Percentiles rank a stretch among this genome's conserved stretches.
phyloP scores from a whole-genome alignment of 768 basidiomycete species.

The Suillus fuscotomentosus region DNA sequence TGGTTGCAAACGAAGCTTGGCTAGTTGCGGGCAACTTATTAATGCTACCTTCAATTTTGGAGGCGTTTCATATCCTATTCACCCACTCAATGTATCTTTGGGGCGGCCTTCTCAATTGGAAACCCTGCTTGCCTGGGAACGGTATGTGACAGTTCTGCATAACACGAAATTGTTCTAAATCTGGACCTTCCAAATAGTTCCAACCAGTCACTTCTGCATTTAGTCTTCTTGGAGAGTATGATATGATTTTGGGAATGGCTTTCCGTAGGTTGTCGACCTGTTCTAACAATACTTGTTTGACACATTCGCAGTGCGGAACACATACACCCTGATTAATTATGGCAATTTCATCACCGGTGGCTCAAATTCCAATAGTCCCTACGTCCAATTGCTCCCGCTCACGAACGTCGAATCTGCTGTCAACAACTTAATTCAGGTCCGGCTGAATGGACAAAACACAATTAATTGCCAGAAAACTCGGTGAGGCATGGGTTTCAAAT shows the following conservation, averaged over 20 bases:
- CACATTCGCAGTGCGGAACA: constrained; percentile 60
- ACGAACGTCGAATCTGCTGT: constrained; percentile 53
- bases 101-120: constrained; percentile 41
- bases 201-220: constrained; percentile 83
- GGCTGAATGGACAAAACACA: constrained; percentile 59
- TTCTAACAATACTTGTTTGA: background rate
- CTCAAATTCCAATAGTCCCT: constrained; percentile 53
- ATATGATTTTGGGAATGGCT: constrained; percentile 81
- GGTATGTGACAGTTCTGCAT: constrained; percentile 38
- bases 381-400: constrained; percentile 65
- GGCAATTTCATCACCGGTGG: constrained; percentile 63
- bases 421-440: constrained; percentile 63
- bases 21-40: constrained; percentile 70
- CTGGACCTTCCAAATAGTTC: constrained; percentile 43
- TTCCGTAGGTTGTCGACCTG: constrained; percentile 51
- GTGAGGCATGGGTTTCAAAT: too few relatives aligned
- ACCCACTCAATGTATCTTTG: constrained; percentile 69
- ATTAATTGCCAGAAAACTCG: too few relatives aligned
- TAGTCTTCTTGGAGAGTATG: constrained; percentile 73
- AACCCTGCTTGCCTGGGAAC: constrained; percentile 63
- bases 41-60: constrained; percentile 73
- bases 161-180: constrained; percentile 8
- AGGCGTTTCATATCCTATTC: constrained; percentile 64
- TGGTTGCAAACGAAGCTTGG: constrained; percentile 57
- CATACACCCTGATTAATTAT: constrained; percentile 70